Evolutionary conservation across 176 grass and related monocot species (phyloP), one percentile per base, ranked within the genome.

Genomic region (Cenchrus fungigraminus): DNA sequence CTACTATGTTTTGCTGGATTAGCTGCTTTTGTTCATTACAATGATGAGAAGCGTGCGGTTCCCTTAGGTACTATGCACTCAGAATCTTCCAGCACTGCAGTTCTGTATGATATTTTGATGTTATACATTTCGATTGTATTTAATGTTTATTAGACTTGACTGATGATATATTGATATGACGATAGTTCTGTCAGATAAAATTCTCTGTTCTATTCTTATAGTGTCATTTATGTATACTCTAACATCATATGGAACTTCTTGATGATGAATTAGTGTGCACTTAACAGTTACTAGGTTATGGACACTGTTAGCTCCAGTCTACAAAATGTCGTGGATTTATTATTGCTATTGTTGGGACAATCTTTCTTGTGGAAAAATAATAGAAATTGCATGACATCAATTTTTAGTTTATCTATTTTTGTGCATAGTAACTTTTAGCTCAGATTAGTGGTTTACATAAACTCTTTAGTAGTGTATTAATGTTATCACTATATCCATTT

Each of bases 41-140:
- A 96, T 88, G 97, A 99, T 79, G 93, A 99, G 79, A 99, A 79
- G 77, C 81, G 91, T 80, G 90, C 75, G n/a, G 93, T 96, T 82
- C 52, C 82, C 49, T 89, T 89, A 88, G 93, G 97, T 99, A 86
- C 66, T 62, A 88, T 91, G 97, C 96, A 86, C 66, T 62, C 29
- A 59, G 46, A 71, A 70, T 79, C 59, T 85, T 45, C 10, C n/a
- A 79, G 40, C 74, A 77, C 68, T 87, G 17, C 67, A 51, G 53
- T n/a, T 77, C 76, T 64, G 19, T 91, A 28, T 66, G 88, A 14
- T 61, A 82, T 84, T 64, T 31, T 71, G 11, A 79, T 49, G 68
- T 76, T 51, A 55, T 32, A 84, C 69, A 72, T 73, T 77, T 84
- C 46, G 6, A 65, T 79, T 34, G 19, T 59, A 64, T 78, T 57